Conservation (phyloP, 208 protist genomes). For the Leishmania tropica region DNA sequence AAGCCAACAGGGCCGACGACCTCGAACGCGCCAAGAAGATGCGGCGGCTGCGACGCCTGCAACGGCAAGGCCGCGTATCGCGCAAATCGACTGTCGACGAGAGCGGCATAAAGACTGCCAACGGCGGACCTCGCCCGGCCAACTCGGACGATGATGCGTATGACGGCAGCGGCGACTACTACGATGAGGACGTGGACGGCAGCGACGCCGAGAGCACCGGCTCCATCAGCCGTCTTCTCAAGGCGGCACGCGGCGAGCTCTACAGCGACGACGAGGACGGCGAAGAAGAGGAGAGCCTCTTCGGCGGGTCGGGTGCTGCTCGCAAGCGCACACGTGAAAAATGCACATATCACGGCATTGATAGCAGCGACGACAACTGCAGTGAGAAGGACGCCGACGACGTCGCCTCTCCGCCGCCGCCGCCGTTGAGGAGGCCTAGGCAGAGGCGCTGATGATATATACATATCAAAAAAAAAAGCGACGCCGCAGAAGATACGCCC, state of each 20-base stretch:
- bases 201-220: slow-evolving; percentile 27
- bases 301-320: neutral
- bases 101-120: slow-evolving; percentile 33
- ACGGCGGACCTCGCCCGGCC: slow-evolving; percentile 21
- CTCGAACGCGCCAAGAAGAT: slow-evolving; percentile 73
- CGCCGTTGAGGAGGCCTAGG: slow-evolving; percentile 14
- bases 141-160: slow-evolving; percentile 20
- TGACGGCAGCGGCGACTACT: slow-evolving; percentile 29
- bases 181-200: slow-evolving; percentile 30
- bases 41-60: slow-evolving; percentile 75
- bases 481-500: neutral
- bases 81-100: slow-evolving; percentile 70
- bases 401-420: neutral
- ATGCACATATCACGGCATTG: slow-evolving; percentile 29
- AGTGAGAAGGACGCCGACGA: slow-evolving; percentile 11
- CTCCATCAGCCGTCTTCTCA: slow-evolving; percentile 32
- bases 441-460: neutral
- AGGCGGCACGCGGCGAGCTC: slow-evolving; percentile 22
- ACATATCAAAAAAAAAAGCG: neutral
- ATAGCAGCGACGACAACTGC: slow-evolving; percentile 34
- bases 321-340: slow-evolving; percentile 18
- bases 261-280: slow-evolving; percentile 41
- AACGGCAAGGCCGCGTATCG: slow-evolving; percentile 64
- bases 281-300: slow-evolving; percentile 8
- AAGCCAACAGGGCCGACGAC: slow-evolving; percentile 49